phyloP scores from a whole-genome alignment of 2,329 filamentous ascomycete species.

The Colletotrichum lindemuthianum region DNA sequence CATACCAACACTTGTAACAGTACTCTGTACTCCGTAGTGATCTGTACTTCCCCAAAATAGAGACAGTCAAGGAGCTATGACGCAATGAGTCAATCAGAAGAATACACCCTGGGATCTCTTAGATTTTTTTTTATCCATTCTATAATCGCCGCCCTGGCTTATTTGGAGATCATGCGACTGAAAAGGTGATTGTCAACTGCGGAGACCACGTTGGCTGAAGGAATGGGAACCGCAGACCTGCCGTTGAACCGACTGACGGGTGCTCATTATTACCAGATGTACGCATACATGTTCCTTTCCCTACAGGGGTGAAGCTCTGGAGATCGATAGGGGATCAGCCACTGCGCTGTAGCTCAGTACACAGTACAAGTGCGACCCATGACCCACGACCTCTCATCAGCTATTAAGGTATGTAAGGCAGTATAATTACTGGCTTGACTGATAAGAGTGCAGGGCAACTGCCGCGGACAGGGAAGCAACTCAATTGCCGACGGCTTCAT shows the following conservation, averaged over 20 bases:
- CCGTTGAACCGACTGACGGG: slow-evolving; percentile 8
- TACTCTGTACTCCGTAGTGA: too few relatives aligned
- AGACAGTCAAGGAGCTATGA: slow-evolving; percentile 18
- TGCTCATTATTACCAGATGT: slow-evolving; percentile 16
- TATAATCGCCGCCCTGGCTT: too few relatives aligned
- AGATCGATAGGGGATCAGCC: slow-evolving; percentile 29
- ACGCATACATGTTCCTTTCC: slow-evolving; percentile 9
- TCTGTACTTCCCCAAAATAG: too few relatives aligned
- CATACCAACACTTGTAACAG: background rate
- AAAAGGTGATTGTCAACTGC: slow-evolving; percentile 5
- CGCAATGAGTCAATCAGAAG: slow-evolving; percentile 24
- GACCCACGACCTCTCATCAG: slow-evolving; percentile 13
- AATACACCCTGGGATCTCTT: background rate
- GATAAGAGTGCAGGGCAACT: background rate
- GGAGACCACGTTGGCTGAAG: background rate
- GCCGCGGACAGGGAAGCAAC: background rate
- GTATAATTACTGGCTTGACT: background rate
- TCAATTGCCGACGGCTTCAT: too few relatives aligned
- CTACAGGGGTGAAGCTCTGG: slow-evolving; percentile 34
- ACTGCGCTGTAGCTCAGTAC: slow-evolving; percentile 19
- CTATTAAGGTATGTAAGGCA: slow-evolving; percentile 7
- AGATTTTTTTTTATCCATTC: background rate
- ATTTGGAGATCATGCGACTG: background rate
- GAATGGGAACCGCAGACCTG: background rate
- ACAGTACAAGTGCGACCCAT: background rate